Evolutionary conservation across 2,329 filamentous ascomycete species (phyloP).

Genomic region (Trichoderma semiorbis): DNA sequence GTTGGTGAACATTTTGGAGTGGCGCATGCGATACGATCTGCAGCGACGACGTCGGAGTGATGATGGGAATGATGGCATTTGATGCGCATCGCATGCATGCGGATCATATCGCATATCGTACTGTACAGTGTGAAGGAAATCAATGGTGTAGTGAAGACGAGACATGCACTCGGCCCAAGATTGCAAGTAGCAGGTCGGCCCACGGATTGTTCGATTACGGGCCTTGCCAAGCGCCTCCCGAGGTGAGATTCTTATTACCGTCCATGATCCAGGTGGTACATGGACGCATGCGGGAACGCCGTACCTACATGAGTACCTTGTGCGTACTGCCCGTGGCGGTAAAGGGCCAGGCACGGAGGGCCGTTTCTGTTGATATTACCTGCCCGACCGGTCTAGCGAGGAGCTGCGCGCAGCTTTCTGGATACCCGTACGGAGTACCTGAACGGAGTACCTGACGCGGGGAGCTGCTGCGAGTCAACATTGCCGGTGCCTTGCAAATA

Average conservation of each 20-base stretch:
- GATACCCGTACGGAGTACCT: neutral
- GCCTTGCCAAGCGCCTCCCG: neutral
- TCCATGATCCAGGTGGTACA: neutral
- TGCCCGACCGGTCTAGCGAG: slow-evolving; percentile 14
- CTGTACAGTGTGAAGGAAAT: neutral
- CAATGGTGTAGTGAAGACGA: neutral
- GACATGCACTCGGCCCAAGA: neutral
- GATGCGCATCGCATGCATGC: neutral
- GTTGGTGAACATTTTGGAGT: neutral
- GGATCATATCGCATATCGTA: neutral
- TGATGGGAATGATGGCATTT: neutral
- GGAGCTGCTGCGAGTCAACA: slow-evolving; percentile 8
- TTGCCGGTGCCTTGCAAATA: neutral
- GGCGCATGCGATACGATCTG: slow-evolving; percentile 14
- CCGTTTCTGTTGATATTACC: slow-evolving; percentile 6
- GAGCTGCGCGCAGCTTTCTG: neutral
- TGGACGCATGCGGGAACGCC: slow-evolving; percentile 13
- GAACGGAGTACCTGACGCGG: neutral
- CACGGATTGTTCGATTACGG: slow-evolving; percentile 5
- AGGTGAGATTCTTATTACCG: slow-evolving; percentile 5
- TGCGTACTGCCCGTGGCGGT: neutral
- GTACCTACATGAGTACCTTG: slow-evolving; percentile 2
- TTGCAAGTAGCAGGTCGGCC: neutral
- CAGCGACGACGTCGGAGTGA: slow-evolving; percentile 10
- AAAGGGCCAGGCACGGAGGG: neutral